Percentiles rank a stretch among this genome's conserved stretches.
Evolutionary conservation across 2,329 filamentous ascomycete species (phyloP).

Genomic region (Cladosporium halotolerans): DNA sequence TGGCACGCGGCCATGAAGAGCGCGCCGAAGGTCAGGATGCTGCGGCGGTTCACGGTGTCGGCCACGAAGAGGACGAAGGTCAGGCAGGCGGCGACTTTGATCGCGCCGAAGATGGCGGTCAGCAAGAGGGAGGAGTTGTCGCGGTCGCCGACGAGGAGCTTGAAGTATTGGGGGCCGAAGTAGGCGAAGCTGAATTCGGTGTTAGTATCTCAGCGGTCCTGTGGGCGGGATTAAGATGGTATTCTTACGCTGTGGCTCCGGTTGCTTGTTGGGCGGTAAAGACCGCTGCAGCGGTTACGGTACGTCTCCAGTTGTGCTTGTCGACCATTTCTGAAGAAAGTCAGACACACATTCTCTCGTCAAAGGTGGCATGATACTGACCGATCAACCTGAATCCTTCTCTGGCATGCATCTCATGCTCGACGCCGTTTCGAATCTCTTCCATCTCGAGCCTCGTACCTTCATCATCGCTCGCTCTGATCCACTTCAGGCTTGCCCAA

Average conservation of each 20-base stretch:
- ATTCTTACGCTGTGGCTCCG: conserved; percentile 42
- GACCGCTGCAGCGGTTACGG: conserved; percentile 38
- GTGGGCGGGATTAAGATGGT: background rate
- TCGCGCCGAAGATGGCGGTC: conserved; percentile 48
- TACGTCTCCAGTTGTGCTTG: conserved; percentile 32
- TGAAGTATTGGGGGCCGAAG: conserved; percentile 51
- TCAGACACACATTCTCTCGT: background rate
- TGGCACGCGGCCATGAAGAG: conserved; percentile 32
- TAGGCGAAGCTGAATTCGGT: conserved; percentile 37
- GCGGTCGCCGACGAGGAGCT: conserved; percentile 42
- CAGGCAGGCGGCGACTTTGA: conserved; percentile 47
- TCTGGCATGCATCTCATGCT: conserved; percentile 39
- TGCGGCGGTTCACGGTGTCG: conserved; percentile 43
- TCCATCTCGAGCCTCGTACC: conserved; percentile 41
- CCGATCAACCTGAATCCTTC: conserved; percentile 16
- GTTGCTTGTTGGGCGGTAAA: conserved; percentile 50
- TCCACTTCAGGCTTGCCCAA: conserved; percentile 45
- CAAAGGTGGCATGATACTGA: background rate
- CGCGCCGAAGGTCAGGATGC: conserved; percentile 27
- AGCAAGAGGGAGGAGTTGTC: conserved; percentile 42
- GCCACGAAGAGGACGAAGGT: conserved; percentile 50
- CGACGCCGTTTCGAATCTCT: conserved; percentile 44
- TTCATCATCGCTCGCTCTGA: conserved; percentile 40
- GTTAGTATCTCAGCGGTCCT: background rate
- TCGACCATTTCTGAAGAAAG: conserved; percentile 37